Base-by-base conservation (phyloP, 2,329 filamentous ascomycete species). In the Aureobasidium mangrovei region DNA sequence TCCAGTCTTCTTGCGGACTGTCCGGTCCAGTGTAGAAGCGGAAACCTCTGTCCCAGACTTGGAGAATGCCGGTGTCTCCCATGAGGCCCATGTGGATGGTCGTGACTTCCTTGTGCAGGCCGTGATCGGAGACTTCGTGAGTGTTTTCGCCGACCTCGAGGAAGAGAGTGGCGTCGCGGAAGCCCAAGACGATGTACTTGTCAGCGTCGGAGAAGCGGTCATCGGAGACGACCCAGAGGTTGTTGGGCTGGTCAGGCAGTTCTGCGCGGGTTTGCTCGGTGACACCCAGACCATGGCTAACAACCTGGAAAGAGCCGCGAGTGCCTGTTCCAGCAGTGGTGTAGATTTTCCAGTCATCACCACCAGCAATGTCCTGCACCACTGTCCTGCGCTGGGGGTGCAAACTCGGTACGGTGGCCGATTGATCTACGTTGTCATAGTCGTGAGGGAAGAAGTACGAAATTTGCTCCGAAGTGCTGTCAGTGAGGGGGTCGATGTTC, bases 271-370 rank as follows among this genome's bases (percentile, higher is more conserved):
- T 90, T 56, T 96, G 93, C 67, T 97, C 91, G 36, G 90, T 88
- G 3, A 97, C 91, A 63, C 95, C 87, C 32, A 98, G 72, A 4
- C 91, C 93, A 68, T 99, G 91, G 66, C 93, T 93, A 53, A 97
- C 79, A 44, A 86, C 95, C 61, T 91, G 82, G 73, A 98, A 96
- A 5, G 86, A 85, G 69, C 91, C 96, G 59, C 88, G 81, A 42
- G 91, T 88, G 7, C 91, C 89, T 56, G 86, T 87, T 7, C 94
- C 93, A 65, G 88, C 94, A 39, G 95, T 82, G 0, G 90, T 85
- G 70, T 96, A 98, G 27, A 99, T 95, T 66, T 98, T 94, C 9
- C 93, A 93, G 4, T 91, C 91, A 67, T 97, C 93, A 60, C 97
- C 93, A 43, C 88, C 84, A 0, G 87, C 89, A 31, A 96, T 74